phyloP scores from a whole-genome alignment of 164 flowering plant species.

The Malania oleifera region DNA sequence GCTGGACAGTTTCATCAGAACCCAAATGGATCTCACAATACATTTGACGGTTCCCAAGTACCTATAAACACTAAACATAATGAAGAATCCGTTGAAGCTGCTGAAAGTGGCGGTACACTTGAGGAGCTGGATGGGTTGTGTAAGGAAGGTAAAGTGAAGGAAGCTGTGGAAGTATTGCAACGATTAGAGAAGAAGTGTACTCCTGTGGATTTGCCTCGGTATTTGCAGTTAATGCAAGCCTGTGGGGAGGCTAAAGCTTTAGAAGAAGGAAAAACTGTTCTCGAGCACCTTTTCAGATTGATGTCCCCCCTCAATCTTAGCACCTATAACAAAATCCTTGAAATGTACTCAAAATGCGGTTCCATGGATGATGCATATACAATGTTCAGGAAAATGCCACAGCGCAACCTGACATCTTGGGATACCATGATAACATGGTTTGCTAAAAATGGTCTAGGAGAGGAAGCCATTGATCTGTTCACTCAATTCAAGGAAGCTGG shows the following conservation, averaged over 20 bases:
- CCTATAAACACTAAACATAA: constrained; percentile 1
- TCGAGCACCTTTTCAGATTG: constrained; percentile 36
- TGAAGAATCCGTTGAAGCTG: constrained; percentile 20
- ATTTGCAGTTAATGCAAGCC: constrained; percentile 37
- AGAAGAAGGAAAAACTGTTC: constrained; percentile 59
- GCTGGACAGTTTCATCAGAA: constrained; percentile 2
- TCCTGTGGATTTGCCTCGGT: constrained; percentile 39
- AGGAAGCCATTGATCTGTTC: constrained; percentile 69
- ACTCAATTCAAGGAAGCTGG: constrained; percentile 49
- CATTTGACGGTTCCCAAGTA: constrained; percentile 3
- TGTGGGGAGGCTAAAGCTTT: constrained; percentile 58
- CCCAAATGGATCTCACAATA: constrained; percentile 6
- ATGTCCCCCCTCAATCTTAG: constrained; percentile 23
- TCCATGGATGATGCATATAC: constrained; percentile 49
- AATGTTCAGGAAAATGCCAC: constrained; percentile 52
- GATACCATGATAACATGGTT: constrained; percentile 64
- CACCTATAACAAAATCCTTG: constrained; percentile 50
- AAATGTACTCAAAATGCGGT: constrained; percentile 64
- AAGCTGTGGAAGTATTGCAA: constrained; percentile 53
- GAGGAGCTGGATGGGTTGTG: constrained; percentile 55
- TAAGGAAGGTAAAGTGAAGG: constrained; percentile 52
- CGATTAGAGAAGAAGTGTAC: constrained; percentile 33
- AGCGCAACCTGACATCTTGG: constrained; percentile 65
- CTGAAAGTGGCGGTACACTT: constrained; percentile 31
- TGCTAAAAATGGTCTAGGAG: constrained; percentile 61